Conservation (phyloP, 768 basidiomycete species). For the Trametopsis cervina region DNA sequence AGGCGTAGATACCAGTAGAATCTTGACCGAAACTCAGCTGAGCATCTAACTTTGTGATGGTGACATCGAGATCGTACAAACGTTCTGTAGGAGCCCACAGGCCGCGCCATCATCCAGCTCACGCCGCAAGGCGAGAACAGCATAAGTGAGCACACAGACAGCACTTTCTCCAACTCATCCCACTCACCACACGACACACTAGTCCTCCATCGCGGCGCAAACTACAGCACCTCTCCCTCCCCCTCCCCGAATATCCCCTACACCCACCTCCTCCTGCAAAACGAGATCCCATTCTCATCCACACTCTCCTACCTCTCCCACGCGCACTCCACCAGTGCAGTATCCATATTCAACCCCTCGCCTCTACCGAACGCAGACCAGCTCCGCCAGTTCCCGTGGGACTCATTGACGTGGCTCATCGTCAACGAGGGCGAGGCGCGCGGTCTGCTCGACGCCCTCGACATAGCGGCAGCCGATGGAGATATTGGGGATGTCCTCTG, state of each 20-base stretch:
- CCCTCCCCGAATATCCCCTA: slow-evolving; percentile 20
- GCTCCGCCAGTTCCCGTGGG: slow-evolving; percentile 42
- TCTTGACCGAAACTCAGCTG: slow-evolving; percentile 34
- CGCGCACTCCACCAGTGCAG: slow-evolving; percentile 8
- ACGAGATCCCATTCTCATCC: slow-evolving; percentile 43
- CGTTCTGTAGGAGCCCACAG: slow-evolving; percentile 38
- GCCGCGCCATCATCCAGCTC: slow-evolving; percentile 57
- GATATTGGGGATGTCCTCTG: slow-evolving; percentile 9
- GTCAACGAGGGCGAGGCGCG: slow-evolving; percentile 47
- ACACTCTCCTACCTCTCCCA: slow-evolving; percentile 31
- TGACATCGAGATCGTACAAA: background rate
- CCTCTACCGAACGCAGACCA: slow-evolving; percentile 39
- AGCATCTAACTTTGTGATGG: background rate
- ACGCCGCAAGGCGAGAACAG: slow-evolving; percentile 52
- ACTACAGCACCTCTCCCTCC: slow-evolving; percentile 35
- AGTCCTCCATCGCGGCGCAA: slow-evolving; percentile 57
- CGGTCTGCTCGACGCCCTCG: slow-evolving; percentile 10
- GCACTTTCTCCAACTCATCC: background rate
- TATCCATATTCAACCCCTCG: slow-evolving; percentile 50
- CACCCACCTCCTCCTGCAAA: slow-evolving; percentile 53
- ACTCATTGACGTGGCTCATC: slow-evolving; percentile 44
- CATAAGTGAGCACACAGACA: slow-evolving; percentile 48
- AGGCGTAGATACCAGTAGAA: slow-evolving; percentile 34
- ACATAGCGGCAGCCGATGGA: background rate
- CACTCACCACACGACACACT: background rate